These are phyloP conservation scores for Cladosporium sp. DNA, from an alignment of 2,329 filamentous ascomycete genomes.

Conservation along the genomic window DNA sequence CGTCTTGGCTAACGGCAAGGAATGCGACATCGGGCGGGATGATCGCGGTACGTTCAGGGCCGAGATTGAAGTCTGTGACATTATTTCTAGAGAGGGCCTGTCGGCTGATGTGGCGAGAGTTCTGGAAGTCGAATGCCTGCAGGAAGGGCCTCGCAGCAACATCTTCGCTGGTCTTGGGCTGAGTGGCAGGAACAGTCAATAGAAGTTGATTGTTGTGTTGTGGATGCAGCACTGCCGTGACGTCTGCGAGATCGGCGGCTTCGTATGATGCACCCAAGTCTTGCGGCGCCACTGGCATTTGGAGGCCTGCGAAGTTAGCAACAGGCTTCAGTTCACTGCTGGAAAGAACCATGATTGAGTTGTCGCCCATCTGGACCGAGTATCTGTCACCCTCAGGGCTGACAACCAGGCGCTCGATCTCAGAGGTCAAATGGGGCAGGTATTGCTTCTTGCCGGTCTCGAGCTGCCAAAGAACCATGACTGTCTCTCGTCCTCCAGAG, in stretches of 20 bases:
- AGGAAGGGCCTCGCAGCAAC: slow-evolving; percentile 55
- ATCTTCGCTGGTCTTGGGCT: slow-evolving; percentile 34
- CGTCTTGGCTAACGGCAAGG: slow-evolving; percentile 72
- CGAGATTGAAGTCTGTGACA: slow-evolving; percentile 73
- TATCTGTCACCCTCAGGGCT: slow-evolving; percentile 78
- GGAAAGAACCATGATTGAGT: slow-evolving; percentile 84
- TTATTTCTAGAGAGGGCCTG: slow-evolving; percentile 89
- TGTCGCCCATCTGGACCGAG: slow-evolving; percentile 80
- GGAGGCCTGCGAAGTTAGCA: slow-evolving; percentile 78
- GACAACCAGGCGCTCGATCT: slow-evolving; percentile 78
- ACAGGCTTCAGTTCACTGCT: slow-evolving; percentile 84
- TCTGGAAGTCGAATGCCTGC: slow-evolving; percentile 82
- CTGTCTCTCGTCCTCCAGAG: slow-evolving; percentile 86
- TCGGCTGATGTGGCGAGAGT: slow-evolving; percentile 71
- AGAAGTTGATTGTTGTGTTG: slow-evolving; percentile 38
- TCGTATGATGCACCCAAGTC: slow-evolving; percentile 12
- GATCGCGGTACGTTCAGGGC: slow-evolving; percentile 66
- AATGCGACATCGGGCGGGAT: slow-evolving; percentile 73
- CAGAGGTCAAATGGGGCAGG: slow-evolving; percentile 83
- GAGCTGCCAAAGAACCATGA: slow-evolving; percentile 88
- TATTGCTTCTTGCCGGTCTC: slow-evolving; percentile 79
- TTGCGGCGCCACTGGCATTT: slow-evolving; percentile 47
- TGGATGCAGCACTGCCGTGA: slow-evolving; percentile 40
- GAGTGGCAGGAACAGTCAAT: slow-evolving; percentile 50
- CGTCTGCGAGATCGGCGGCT: slow-evolving; percentile 1